These are phyloP conservation scores for Hyaloscypha bicolor DNA, from an alignment of 495 filamentous ascomycete genomes.

Conservation along the genomic window DNA sequence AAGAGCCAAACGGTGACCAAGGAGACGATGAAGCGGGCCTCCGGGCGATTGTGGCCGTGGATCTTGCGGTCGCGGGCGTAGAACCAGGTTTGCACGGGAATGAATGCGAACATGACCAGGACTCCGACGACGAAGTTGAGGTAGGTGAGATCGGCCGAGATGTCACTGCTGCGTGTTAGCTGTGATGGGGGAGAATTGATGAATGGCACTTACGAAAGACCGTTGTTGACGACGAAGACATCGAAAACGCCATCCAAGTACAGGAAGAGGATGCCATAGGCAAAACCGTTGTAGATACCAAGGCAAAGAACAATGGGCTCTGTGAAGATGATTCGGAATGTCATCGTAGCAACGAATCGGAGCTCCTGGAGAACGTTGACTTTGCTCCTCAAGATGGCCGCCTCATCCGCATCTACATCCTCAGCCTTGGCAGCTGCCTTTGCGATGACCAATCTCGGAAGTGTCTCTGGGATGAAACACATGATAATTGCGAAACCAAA, in stretches of 20 bases:
- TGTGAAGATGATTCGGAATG: constrained; percentile 41
- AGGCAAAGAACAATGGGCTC: constrained; percentile 41
- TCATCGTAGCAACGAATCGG: constrained; percentile 42
- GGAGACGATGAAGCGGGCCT: constrained; percentile 43
- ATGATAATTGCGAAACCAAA: constrained; percentile 35
- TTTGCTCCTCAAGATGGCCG: constrained; percentile 29
- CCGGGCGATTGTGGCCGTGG: constrained; percentile 37
- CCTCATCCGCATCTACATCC: constrained; percentile 28
- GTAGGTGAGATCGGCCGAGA: constrained; percentile 41
- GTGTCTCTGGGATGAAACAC: constrained; percentile 40
- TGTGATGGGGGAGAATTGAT: too few relatives aligned
- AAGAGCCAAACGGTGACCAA: constrained; percentile 41
- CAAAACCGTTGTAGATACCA: constrained; percentile 41
- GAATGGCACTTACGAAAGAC: constrained; percentile 17
- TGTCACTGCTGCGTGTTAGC: constrained; percentile 27
- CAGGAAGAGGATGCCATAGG: constrained; percentile 40
- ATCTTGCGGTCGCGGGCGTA: constrained; percentile 38
- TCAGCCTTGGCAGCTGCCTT: constrained; percentile 31
- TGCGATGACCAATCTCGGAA: constrained; percentile 39
- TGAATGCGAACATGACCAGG: constrained; percentile 39
- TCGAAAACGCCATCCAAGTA: constrained; percentile 44
- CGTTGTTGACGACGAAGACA: constrained; percentile 42
- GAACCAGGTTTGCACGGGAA: constrained; percentile 42
- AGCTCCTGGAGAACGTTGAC: constrained; percentile 39
- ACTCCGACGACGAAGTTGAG: constrained; percentile 44